Percentiles rank a stretch among this genome's conserved stretches.
Conservation (phyloP, 495 filamentous ascomycete species). For the Neurospora sublineolata region DNA sequence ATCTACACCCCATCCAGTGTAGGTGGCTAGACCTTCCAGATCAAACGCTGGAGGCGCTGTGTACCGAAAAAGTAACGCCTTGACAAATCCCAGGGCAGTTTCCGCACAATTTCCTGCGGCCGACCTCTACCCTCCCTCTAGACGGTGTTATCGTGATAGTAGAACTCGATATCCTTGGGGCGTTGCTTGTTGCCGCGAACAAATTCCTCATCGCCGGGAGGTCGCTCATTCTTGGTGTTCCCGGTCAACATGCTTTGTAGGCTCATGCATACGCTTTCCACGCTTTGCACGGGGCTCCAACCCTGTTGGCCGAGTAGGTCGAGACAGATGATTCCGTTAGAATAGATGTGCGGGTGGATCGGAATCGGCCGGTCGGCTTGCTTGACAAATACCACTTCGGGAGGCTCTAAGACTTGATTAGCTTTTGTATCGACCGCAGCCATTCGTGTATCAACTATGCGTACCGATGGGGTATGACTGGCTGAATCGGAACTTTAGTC, state of each 20-base stretch:
- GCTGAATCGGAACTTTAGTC: conserved; percentile 78
- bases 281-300: conserved; percentile 94
- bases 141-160: conserved; percentile 77
- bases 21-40: background rate
- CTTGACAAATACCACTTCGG: conserved; percentile 80
- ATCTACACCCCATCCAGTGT: background rate
- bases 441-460: background rate
- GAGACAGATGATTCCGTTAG: conserved; percentile 95
- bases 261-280: conserved; percentile 94
- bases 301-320: conserved; percentile 79
- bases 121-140: conserved; percentile 22
- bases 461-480: conserved; percentile 83
- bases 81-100: background rate
- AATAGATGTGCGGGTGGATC: conserved; percentile 95
- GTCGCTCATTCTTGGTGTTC: conserved; percentile 80
- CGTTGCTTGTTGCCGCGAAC: conserved; percentile 63
- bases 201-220: conserved; percentile 77
- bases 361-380: conserved; percentile 63
- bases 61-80: background rate
- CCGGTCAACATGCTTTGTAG: conserved; percentile 96
- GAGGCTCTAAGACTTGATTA: conserved; percentile 52
- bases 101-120: background rate
- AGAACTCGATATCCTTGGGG: conserved; percentile 76
- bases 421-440: background rate
- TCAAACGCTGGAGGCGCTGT: background rate